Percentiles rank a stretch among this genome's conserved stretches.
Conservation (phyloP, 257 asterid genomes). For the Forsythia viridissima region DNA sequence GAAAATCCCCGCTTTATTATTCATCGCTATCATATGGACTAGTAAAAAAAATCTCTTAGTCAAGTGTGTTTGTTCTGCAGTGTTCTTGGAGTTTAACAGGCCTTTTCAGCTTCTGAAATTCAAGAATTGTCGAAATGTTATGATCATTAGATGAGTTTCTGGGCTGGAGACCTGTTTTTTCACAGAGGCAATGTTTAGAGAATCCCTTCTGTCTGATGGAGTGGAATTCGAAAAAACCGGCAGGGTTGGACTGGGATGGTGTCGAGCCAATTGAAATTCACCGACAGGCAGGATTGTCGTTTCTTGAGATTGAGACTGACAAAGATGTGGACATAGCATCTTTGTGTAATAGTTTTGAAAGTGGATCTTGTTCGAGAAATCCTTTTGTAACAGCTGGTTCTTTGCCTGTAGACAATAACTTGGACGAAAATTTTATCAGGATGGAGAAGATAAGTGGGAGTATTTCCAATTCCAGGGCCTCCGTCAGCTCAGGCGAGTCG, state of each 20-base stretch:
- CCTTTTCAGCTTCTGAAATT: not conserved
- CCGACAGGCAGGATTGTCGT: constrained; percentile 1
- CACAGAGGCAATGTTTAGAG: not conserved
- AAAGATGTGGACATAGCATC: not conserved
- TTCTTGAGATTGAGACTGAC: constrained; percentile 6
- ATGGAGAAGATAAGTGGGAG: constrained; percentile 15
- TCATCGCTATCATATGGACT: not conserved
- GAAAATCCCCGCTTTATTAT: not conserved
- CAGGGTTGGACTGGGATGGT: constrained; percentile 31
- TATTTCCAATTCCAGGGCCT: constrained; percentile 13
- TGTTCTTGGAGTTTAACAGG: not conserved
- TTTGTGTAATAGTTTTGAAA: constrained; percentile 9
- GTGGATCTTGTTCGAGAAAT: constrained; percentile 9
- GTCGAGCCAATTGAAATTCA: constrained; percentile 19
- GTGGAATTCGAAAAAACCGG: constrained; percentile 16
- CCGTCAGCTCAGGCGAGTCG: constrained; percentile 24
- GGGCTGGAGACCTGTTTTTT: too few relatives aligned
- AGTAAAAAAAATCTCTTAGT: not conserved
- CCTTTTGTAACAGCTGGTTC: not conserved
- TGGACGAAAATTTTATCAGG: not conserved
- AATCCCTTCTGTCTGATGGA: constrained; percentile 24
- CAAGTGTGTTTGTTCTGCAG: not conserved
- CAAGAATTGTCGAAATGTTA: not conserved
- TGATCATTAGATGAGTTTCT: not conserved
- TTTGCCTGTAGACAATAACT: not conserved